A percentile compares a stretch with the other conserved stretches of the same genome.
Evolutionary conservation across 345 rosid genomes (phyloP).

Genomic region (Eucalyptus cladocalyx): DNA sequence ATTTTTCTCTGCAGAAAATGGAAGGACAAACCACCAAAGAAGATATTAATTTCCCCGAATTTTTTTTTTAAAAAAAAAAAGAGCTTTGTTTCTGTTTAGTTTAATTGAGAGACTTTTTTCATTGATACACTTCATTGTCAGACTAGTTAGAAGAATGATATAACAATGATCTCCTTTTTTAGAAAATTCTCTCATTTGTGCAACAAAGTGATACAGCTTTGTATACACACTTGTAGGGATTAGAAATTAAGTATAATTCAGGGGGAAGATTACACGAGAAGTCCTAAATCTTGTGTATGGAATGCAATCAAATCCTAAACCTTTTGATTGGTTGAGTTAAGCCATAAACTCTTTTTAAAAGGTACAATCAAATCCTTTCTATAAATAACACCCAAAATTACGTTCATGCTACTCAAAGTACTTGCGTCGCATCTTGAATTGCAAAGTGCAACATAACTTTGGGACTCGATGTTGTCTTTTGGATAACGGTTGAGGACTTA

Average conservation of each 20-base stretch:
- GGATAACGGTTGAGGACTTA: background rate
- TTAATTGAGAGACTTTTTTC: background rate
- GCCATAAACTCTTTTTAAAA: background rate
- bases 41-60: background rate
- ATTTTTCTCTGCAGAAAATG: background rate
- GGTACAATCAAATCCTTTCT: background rate
- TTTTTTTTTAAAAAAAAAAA: background rate
- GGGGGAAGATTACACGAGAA: background rate
- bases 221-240: background rate
- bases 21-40: background rate
- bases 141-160: background rate
- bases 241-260: background rate
- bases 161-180: background rate
- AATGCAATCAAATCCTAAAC: background rate
- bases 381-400: background rate
- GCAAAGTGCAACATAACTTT: background rate
- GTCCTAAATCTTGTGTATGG: background rate
- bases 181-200: background rate
- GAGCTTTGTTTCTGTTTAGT: background rate
- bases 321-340: background rate
- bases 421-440: background rate
- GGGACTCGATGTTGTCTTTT: background rate
- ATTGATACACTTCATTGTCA: background rate
- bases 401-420: background rate
- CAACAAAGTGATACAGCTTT: background rate